Conservation (phyloP, 345 rosid species). For the Ceriops tagal region DNA sequence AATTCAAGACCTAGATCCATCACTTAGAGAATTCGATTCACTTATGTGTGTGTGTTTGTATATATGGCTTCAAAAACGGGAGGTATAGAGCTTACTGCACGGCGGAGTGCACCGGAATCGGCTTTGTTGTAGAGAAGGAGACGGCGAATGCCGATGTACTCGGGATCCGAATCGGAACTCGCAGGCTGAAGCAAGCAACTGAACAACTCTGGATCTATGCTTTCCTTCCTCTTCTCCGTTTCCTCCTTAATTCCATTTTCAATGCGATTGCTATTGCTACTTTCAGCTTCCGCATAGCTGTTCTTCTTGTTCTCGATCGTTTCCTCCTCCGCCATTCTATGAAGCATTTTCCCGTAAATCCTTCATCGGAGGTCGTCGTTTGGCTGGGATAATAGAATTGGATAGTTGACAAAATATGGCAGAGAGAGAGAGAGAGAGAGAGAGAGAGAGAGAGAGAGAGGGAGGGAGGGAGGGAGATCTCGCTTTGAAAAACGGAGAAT, state of each 20-base stretch:
- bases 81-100: slow-evolving; percentile 42
- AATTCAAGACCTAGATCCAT: not conserved
- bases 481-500: too few species aligned
- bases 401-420: not conserved
- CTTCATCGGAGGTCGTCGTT: slow-evolving; percentile 25
- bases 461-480: not conserved
- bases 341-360: slow-evolving; percentile 6
- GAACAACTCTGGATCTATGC: slow-evolving; percentile 62
- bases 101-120: slow-evolving; percentile 56
- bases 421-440: too few species aligned
- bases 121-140: slow-evolving; percentile 80
- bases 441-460: not conserved
- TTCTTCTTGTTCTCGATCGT: slow-evolving; percentile 14
- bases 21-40: slow-evolving; percentile 1
- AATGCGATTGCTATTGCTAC: not conserved
- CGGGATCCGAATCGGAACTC: slow-evolving; percentile 55
- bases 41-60: not conserved
- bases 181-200: slow-evolving; percentile 77
- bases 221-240: slow-evolving; percentile 16
- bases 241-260: not conserved
- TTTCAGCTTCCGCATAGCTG: slow-evolving; percentile 25
- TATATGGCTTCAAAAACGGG: not conserved
- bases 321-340: slow-evolving; percentile 42
- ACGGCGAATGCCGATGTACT: slow-evolving; percentile 74
- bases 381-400: not conserved